These are phyloP conservation scores for Entomortierella lignicola DNA, from an alignment of 192 early-diverging fungal species.

Conservation along the genomic window DNA sequence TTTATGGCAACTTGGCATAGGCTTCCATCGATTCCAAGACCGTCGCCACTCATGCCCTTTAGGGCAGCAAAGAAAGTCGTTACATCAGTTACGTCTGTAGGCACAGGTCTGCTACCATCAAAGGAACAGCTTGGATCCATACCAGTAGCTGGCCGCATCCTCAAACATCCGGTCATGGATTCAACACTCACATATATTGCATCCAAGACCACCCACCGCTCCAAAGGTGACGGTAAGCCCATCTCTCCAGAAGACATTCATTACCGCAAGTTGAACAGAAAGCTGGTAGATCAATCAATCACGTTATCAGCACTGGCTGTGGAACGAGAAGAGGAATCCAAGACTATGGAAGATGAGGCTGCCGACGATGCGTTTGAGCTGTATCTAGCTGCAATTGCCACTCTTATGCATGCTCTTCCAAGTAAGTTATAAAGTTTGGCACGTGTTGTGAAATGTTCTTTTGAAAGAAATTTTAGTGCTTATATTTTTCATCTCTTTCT, in stretches of 20 bases:
- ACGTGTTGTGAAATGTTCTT: not conserved
- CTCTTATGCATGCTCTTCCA: slow-evolving; percentile 54
- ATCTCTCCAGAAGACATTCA: slow-evolving; percentile 32
- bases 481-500: not conserved
- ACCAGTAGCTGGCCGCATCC: slow-evolving; percentile 47
- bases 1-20: slow-evolving; percentile 30
- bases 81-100: slow-evolving; percentile 41
- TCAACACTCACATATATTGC: slow-evolving; percentile 50
- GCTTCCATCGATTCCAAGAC: slow-evolving; percentile 37
- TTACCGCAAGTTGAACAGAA: slow-evolving; percentile 49
- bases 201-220: slow-evolving; percentile 35
- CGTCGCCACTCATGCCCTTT: slow-evolving; percentile 43
- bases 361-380: slow-evolving; percentile 55
- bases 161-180: slow-evolving; percentile 52
- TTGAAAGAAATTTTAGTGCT: not conserved
- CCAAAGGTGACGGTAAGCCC: slow-evolving; percentile 3
- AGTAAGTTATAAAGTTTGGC: slow-evolving; percentile 29
- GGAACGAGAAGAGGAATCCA: slow-evolving; percentile 43
- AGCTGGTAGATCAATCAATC: slow-evolving; percentile 50
- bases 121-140: slow-evolving; percentile 51
- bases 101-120: slow-evolving; percentile 41
- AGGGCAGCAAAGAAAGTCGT: slow-evolving; percentile 43
- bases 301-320: slow-evolving; percentile 46
- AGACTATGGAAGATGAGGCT: slow-evolving; percentile 50
- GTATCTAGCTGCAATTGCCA: slow-evolving; percentile 48